phyloP scores from a whole-genome alignment of 108 stramenopile species.

The Phaeodactylum tricornutum region DNA sequence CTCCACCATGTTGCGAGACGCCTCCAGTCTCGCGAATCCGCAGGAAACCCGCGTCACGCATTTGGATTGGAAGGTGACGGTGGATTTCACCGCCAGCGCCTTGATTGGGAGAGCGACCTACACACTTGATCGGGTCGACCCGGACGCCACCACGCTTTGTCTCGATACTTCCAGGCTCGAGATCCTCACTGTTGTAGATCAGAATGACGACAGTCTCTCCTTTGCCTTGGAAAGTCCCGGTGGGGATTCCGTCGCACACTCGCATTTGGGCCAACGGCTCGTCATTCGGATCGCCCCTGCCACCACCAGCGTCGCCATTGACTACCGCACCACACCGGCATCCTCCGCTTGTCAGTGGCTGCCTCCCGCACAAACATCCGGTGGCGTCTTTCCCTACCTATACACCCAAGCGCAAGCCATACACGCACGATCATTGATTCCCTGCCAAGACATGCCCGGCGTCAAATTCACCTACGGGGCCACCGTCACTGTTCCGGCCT shows the following conservation, averaged over 20 bases:
- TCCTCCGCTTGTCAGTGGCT: constrained; percentile 92
- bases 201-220: constrained; percentile 20
- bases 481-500: constrained; percentile 69
- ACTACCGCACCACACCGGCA: constrained; percentile 59
- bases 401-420: constrained; percentile 98
- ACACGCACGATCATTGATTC: constrained; percentile 89
- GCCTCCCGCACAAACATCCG: constrained; percentile 86
- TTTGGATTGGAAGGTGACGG: constrained; percentile 40
- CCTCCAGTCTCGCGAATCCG: constrained; percentile 21
- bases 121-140: constrained; percentile 20
- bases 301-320: constrained; percentile 35
- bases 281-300: constrained; percentile 24
- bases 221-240: constrained; percentile 15
- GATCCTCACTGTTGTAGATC: constrained; percentile 29
- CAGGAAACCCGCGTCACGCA: constrained; percentile 47
- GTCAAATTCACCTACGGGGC: constrained; percentile 89
- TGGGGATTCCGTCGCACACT: constrained; percentile 43
- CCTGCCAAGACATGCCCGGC: constrained; percentile 88
- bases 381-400: constrained; percentile 86
- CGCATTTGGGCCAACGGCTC: constrained; percentile 47
- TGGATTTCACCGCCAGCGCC: constrained; percentile 46
- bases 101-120: constrained; percentile 59
- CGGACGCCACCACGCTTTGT: constrained; percentile 8
- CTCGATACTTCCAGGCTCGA: constrained; percentile 58
- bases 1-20: too few species aligned